phyloP scores from a whole-genome alignment of 495 filamentous ascomycete species.

The Acidomyces sp. region DNA sequence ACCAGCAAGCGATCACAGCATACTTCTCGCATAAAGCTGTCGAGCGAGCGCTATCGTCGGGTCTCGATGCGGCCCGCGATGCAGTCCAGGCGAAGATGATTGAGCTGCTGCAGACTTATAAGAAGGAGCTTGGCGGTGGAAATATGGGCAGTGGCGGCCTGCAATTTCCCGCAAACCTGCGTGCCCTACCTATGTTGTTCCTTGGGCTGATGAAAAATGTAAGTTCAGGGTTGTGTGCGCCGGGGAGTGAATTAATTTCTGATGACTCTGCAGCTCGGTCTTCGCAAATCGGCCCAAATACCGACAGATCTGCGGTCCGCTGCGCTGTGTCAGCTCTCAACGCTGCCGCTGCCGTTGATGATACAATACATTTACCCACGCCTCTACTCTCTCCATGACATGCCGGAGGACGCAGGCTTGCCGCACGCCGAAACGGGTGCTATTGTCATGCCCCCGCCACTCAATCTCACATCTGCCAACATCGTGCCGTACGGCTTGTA shows the following conservation, averaged over 20 bases:
- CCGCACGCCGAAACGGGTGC: slow-evolving; percentile 75
- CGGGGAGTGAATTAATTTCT: slow-evolving; percentile 22
- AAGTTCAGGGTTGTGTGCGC: too few species aligned
- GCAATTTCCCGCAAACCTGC: slow-evolving; percentile 85
- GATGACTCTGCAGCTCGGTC: slow-evolving; percentile 49
- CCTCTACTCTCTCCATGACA: slow-evolving; percentile 90
- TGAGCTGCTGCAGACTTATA: slow-evolving; percentile 89
- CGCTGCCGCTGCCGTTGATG: slow-evolving; percentile 76
- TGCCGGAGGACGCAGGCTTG: slow-evolving; percentile 86
- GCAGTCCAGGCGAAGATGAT: slow-evolving; percentile 76
- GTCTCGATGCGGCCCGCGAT: slow-evolving; percentile 82
- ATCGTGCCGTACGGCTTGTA: slow-evolving; percentile 92
- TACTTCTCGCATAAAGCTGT: slow-evolving; percentile 98
- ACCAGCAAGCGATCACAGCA: slow-evolving; percentile 81
- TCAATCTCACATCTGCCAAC: slow-evolving; percentile 77
- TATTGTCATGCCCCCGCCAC: slow-evolving; percentile 68
- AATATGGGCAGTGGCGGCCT: slow-evolving; percentile 85
- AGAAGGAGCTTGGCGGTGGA: slow-evolving; percentile 90
- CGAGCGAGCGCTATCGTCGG: slow-evolving; percentile 70
- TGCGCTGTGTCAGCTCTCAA: slow-evolving; percentile 83
- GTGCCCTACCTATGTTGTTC: slow-evolving; percentile 80
- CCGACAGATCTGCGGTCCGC: slow-evolving; percentile 91
- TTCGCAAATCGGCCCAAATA: slow-evolving; percentile 90
- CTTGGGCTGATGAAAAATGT: slow-evolving; percentile 89
- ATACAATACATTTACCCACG: slow-evolving; percentile 96